phyloP scores from a whole-genome alignment of 768 basidiomycete species.

The Boletus vinaceobasis region DNA sequence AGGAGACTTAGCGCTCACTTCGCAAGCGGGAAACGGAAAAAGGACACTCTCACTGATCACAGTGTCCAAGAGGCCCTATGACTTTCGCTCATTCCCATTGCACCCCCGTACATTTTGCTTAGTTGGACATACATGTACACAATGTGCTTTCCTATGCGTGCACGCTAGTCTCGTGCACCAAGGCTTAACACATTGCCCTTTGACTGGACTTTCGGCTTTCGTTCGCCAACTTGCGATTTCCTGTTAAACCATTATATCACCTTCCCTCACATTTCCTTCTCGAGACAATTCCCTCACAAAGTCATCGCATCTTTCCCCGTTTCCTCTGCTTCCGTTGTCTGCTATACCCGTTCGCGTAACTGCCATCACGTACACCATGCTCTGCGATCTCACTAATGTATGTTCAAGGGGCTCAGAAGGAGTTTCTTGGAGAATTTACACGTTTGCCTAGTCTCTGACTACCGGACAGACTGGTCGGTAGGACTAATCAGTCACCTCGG shows the following conservation, averaged over 20 bases:
- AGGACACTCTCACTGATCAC: constrained; percentile 47
- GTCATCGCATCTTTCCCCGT: constrained; percentile 16
- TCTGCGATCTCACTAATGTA: constrained; percentile 33
- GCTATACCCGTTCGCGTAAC: constrained; percentile 32
- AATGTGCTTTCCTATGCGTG: constrained; percentile 9
- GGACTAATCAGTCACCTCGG: neutral
- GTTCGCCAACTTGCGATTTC: constrained; percentile 5
- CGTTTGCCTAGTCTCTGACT: neutral
- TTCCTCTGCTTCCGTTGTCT: constrained; percentile 3
- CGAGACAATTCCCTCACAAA: neutral
- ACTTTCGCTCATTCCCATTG: constrained; percentile 14
- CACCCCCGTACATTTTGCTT: constrained; percentile 16
- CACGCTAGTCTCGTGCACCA: constrained; percentile 17
- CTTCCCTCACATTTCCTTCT: constrained; percentile 12
- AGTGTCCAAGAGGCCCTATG: constrained; percentile 41
- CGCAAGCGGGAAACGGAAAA: constrained; percentile 46
- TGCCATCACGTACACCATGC: constrained; percentile 28
- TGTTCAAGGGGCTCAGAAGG: constrained; percentile 10
- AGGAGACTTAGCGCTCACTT: constrained; percentile 50
- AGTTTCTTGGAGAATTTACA: constrained; percentile 16
- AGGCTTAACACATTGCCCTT: constrained; percentile 2
- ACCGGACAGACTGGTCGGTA: neutral
- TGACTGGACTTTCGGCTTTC: constrained; percentile 10
- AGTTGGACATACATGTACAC: constrained; percentile 21
- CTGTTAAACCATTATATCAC: constrained; percentile 12